Conservation (phyloP, 805 yeast genomes). For the Myxozyma udenii region DNA sequence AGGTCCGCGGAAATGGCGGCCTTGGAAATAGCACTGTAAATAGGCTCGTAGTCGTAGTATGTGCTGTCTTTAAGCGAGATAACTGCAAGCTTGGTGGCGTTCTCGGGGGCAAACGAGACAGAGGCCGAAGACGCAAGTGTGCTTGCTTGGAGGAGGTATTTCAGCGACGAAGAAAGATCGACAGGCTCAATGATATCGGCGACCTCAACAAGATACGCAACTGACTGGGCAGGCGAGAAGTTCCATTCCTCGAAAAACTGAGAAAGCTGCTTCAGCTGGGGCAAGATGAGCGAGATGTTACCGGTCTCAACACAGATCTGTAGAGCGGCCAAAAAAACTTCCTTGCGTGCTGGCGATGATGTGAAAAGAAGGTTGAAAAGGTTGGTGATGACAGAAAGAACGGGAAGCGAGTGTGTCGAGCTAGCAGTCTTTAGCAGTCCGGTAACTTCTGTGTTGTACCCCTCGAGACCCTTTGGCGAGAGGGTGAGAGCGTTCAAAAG, state of each 20-base stretch:
- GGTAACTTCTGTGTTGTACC: slow-evolving; percentile 35
- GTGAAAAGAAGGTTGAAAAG: slow-evolving; percentile 42
- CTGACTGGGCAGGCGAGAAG: slow-evolving; percentile 31
- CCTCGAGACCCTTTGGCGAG: slow-evolving; percentile 36
- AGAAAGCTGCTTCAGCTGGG: slow-evolving; percentile 41
- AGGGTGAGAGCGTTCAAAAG: slow-evolving; percentile 39
- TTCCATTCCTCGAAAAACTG: slow-evolving; percentile 43
- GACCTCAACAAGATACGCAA: slow-evolving; percentile 34
- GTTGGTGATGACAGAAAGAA: slow-evolving; percentile 37
- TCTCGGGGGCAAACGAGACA: slow-evolving; percentile 5
- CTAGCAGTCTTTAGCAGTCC: slow-evolving; percentile 31
- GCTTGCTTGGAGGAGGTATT: slow-evolving; percentile 33
- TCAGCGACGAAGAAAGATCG: slow-evolving; percentile 11
- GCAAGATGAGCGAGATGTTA: slow-evolving; percentile 36
- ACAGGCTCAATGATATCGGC: slow-evolving; percentile 27
- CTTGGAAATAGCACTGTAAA: neutral
- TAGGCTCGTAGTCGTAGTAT: slow-evolving; percentile 21
- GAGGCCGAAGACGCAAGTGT: slow-evolving; percentile 22
- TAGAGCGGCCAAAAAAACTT: slow-evolving; percentile 38
- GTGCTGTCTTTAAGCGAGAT: slow-evolving; percentile 13
- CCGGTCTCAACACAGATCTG: slow-evolving; percentile 39
- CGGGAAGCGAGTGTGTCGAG: slow-evolving; percentile 10
- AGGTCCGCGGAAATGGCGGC: slow-evolving; percentile 26
- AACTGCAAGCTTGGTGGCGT: slow-evolving; percentile 8
- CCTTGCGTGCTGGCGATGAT: slow-evolving; percentile 34